Evolutionary conservation across 2,329 filamentous ascomycete species (phyloP).

Genomic region (Hypoxylon rubiginosum): DNA sequence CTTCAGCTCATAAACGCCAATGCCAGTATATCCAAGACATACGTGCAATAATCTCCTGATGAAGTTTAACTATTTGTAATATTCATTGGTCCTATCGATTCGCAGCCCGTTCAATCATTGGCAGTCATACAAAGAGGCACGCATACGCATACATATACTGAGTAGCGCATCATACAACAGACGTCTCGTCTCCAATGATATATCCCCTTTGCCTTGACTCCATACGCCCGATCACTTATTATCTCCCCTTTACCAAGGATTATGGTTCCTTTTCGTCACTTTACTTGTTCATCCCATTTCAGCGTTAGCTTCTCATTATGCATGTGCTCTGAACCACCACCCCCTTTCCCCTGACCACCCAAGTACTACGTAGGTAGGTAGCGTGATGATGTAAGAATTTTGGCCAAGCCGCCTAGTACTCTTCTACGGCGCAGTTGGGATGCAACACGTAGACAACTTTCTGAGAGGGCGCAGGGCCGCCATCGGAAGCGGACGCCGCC

Average conservation of each 20-base stretch:
- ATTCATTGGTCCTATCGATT: background rate
- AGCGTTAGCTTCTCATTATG: background rate
- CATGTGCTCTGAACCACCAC: background rate
- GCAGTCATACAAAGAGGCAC: background rate
- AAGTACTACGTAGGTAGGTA: background rate
- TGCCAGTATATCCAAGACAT: background rate
- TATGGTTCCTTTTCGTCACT: background rate
- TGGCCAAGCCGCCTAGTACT: constrained; percentile 49
- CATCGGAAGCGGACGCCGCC: constrained; percentile 61
- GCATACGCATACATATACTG: background rate
- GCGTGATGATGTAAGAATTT: background rate
- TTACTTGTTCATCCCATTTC: background rate
- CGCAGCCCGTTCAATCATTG: background rate
- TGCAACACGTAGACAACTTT: constrained; percentile 88
- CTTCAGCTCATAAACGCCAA: too few relatives aligned
- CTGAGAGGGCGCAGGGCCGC: constrained; percentile 58
- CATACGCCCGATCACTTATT: background rate
- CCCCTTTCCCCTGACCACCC: background rate
- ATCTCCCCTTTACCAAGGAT: background rate
- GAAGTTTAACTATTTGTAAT: background rate
- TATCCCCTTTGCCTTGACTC: background rate
- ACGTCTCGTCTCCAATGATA: background rate
- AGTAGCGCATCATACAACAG: background rate
- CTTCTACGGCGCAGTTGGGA: constrained; percentile 90
- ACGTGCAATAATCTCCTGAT: background rate